Evolutionary conservation across 73 alveolate genomes (phyloP).

Genomic region (Paramecium pentaurelia): DNA sequence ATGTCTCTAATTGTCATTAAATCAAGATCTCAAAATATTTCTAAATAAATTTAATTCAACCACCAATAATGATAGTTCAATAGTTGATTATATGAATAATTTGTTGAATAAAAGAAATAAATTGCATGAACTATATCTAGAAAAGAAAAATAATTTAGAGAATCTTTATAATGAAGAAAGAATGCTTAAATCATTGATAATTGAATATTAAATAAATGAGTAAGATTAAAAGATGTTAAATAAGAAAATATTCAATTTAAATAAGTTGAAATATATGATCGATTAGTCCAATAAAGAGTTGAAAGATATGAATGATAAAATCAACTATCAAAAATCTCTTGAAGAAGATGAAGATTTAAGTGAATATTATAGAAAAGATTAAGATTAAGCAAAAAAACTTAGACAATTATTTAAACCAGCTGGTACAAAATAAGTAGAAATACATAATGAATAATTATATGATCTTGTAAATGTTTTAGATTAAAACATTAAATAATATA

Average conservation of each 20-base stretch:
- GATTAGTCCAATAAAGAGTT: neutral
- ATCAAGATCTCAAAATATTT: neutral
- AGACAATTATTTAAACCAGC: constrained; percentile 4
- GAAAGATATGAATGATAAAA: neutral
- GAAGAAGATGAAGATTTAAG: neutral
- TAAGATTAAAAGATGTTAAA: neutral
- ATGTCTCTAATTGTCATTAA: neutral
- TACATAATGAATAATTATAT: neutral
- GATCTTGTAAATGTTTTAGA: neutral
- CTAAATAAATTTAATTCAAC: neutral
- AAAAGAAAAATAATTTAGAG: neutral
- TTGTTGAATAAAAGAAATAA: neutral
- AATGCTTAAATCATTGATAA: neutral
- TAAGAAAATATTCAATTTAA: neutral
- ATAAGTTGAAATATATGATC: neutral
- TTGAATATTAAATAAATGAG: neutral
- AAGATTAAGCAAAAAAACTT: neutral
- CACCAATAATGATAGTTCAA: neutral
- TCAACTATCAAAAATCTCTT: neutral
- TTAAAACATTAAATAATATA: neutral
- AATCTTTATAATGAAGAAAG: neutral
- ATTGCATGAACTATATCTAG: neutral
- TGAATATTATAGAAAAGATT: neutral
- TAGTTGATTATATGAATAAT: neutral
- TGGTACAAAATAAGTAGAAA: neutral